Conservation (phyloP, 495 filamentous ascomycete species). For the Corynascus novoguineensis region DNA sequence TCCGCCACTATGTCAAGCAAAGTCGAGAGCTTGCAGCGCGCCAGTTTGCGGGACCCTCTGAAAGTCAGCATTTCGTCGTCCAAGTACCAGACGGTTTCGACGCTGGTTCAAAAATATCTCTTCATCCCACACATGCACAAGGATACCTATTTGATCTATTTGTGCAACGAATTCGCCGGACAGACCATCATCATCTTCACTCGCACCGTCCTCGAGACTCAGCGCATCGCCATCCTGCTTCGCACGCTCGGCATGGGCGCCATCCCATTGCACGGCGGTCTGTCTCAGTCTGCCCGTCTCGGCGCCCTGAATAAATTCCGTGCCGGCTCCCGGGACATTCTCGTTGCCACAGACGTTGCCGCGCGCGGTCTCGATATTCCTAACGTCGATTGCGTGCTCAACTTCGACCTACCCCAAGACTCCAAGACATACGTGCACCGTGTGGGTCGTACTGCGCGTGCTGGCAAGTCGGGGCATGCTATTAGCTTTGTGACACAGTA, state of each 20-base stretch:
- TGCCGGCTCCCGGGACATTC: conserved; percentile 65
- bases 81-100: conserved; percentile 85
- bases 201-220: conserved; percentile 87
- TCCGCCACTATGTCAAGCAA: conserved; percentile 90
- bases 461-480: conserved; percentile 79
- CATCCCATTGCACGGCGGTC: conserved; percentile 85
- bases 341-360: conserved; percentile 94
- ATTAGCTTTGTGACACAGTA: conserved; percentile 85
- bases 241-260: conserved; percentile 66
- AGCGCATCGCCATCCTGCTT: conserved; percentile 74
- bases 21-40: conserved; percentile 85
- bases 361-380: conserved; percentile 94
- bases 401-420: conserved; percentile 76
- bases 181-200: conserved; percentile 84
- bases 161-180: conserved; percentile 81
- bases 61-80: conserved; percentile 63
- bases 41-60: conserved; percentile 73
- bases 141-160: conserved; percentile 80
- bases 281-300: conserved; percentile 77
- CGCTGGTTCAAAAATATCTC: conserved; percentile 72
- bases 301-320: conserved; percentile 86
- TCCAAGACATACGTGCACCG: conserved; percentile 94
- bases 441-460: conserved; percentile 87
- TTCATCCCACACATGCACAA: conserved; percentile 88
- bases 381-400: conserved; percentile 81